Evolutionary conservation across 2,329 filamentous ascomycete species (phyloP), one percentile per base, ranked within the genome.

Genomic region (Rugonectria rugulosa): DNA sequence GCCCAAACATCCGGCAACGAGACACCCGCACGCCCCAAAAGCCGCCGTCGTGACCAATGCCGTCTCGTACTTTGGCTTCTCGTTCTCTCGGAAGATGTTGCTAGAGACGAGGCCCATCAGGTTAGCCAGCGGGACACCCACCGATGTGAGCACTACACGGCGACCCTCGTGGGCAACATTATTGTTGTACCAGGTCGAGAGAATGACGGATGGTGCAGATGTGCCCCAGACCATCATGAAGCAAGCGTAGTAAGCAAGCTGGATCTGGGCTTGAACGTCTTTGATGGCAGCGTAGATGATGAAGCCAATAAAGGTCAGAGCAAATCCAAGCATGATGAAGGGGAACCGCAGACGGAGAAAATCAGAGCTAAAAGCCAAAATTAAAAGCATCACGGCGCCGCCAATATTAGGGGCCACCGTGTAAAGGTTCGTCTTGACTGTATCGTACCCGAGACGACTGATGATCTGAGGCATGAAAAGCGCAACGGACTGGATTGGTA

Each of bases 121-220:
- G 55, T 82, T 83, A 0, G 77, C 79, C 6, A 82, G 61, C 0
- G 77, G 79, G 6, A 79, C 78, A 2, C 79, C 68, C 14, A 81
- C 64, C 0, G 75, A 79, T 2, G 77, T 81, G 9, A 75, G 78
- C 0, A 78, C 77, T 6, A 79, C 79, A 0, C 80, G 74, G 0
- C 57, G 61, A 12, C 64, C 81, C 67, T 83, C 79, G 24, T 78
- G 74, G 5, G 79, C 66, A 38, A 79, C 81, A 60, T 82, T 82
- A 58, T 81, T 82, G 49, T 81, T 82, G 53, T 81, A 73, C 79
- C 80, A 81, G 1, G 73, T 72, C 50, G 81, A 73, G 4, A 81
- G 72, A 10, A 82, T 66, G 51, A 74, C 75, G 2, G 72, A 75
- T 0, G 78, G 75, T n/a, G 79, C 78, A 55, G 79, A 81, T 0